Percentiles rank a stretch among this genome's conserved stretches.
Conservation (phyloP, 2,329 filamentous ascomycete species). For the Aphanocladium album region DNA sequence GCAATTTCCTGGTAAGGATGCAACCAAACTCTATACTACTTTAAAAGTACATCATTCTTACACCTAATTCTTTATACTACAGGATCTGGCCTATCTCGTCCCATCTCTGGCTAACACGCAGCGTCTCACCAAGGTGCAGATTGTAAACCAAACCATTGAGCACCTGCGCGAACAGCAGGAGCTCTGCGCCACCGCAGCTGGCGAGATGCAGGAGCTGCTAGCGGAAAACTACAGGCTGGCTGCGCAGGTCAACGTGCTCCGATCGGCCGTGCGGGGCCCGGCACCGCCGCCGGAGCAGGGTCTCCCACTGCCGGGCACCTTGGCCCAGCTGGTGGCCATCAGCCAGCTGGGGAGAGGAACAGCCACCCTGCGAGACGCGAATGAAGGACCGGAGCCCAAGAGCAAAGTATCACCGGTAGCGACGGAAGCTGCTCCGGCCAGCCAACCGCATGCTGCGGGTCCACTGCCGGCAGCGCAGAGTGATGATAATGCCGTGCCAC, state of each 20-base stretch:
- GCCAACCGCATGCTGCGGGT: not conserved
- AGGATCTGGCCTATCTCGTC: conserved; percentile 5
- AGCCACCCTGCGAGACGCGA: not conserved
- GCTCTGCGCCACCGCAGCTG: not conserved
- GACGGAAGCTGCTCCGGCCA: not conserved
- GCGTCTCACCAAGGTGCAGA: conserved; percentile 7
- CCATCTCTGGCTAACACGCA: not conserved
- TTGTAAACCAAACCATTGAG: conserved; percentile 1
- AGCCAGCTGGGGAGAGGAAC: not conserved
- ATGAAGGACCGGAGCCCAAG: not conserved
- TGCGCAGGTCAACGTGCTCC: not conserved
- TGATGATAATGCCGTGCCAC: not conserved
- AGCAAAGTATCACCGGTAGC: not conserved
- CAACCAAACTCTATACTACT: not conserved
- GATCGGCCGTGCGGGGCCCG: not conserved
- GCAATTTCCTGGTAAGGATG: not conserved
- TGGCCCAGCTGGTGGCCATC: not conserved
- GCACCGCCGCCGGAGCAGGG: not conserved
- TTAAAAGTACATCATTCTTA: not conserved
- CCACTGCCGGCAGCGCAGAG: not conserved
- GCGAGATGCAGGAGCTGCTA: not conserved
- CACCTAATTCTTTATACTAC: not conserved
- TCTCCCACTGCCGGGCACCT: not conserved
- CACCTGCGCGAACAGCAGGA: not conserved
- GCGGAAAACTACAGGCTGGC: not conserved